A percentile compares a stretch with the other conserved stretches of the same genome.
Evolutionary conservation across 106 monocot species (phyloP).

Genomic region (Phalaenopsis equestris): DNA sequence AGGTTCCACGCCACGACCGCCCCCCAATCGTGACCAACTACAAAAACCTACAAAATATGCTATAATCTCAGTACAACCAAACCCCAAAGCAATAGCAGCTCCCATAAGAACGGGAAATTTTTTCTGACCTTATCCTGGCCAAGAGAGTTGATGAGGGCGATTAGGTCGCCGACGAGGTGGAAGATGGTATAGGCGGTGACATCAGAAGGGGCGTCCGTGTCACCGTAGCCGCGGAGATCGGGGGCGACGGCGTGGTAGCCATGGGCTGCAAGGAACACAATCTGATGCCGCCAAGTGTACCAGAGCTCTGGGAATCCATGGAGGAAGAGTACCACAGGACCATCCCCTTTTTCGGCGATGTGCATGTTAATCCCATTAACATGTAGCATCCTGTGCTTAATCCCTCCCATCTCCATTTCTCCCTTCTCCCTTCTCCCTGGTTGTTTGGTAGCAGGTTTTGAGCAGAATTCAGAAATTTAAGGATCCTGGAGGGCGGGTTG

Average conservation of each 20-base stretch:
- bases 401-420: not conserved
- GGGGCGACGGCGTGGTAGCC: constrained; percentile 53
- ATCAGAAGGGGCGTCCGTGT: constrained; percentile 26
- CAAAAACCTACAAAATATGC: constrained; percentile 35
- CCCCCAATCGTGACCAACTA: constrained; percentile 79
- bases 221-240: constrained; percentile 61
- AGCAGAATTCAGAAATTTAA: too few species aligned
- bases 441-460: too few species aligned
- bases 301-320: constrained; percentile 46
- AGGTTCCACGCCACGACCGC: constrained; percentile 51
- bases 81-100: too few species aligned
- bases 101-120: not conserved
- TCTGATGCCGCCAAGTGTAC: constrained; percentile 56
- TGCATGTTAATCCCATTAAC: constrained; percentile 23
- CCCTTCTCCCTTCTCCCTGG: not conserved
- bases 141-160: constrained; percentile 34
- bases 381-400: constrained; percentile 1
- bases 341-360: constrained; percentile 33
- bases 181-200: constrained; percentile 21
- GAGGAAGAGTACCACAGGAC: constrained; percentile 23
- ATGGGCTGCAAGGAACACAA: constrained; percentile 16
- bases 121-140: constrained; percentile 35
- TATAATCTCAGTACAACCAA: not conserved
- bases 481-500: too few species aligned
- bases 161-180: constrained; percentile 33